Evolutionary conservation across 257 asterid species (phyloP).

Genomic region (Solanum dulcamara): DNA sequence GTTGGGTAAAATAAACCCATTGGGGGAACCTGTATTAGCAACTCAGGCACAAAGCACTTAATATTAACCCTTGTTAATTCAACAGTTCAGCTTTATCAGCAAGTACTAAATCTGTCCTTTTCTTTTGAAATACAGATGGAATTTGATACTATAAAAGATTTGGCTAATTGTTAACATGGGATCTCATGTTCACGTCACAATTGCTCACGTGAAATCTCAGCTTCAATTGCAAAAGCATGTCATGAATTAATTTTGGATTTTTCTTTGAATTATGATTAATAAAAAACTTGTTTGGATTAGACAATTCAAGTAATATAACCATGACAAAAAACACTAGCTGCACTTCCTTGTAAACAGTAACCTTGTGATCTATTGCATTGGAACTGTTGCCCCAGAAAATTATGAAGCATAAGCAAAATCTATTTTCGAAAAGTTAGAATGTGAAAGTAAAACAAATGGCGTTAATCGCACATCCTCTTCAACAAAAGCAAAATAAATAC

Average conservation of each 20-base stretch:
- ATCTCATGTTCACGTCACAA: background rate
- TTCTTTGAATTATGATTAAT: background rate
- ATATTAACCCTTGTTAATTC: background rate
- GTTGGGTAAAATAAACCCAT: conserved; percentile 94
- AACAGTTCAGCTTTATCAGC: background rate
- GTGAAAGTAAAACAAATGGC: background rate
- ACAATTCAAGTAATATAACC: background rate
- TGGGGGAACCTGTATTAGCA: conserved; percentile 75
- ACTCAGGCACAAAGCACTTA: background rate
- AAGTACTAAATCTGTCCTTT: background rate
- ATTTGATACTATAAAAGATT: background rate
- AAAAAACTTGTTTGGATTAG: background rate
- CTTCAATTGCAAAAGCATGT: background rate
- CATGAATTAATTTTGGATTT: background rate
- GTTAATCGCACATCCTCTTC: background rate
- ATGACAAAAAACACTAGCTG: background rate
- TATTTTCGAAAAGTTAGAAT: background rate
- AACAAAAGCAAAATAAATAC: background rate
- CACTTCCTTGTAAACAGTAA: background rate
- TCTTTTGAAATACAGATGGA: background rate
- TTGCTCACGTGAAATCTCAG: background rate
- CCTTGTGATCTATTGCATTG: background rate
- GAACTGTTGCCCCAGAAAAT: background rate
- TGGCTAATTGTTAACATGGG: background rate
- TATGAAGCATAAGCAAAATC: background rate